Base-by-base conservation (phyloP, 1,284 basidiomycete genomes). In the Puccinia polysora region DNA sequence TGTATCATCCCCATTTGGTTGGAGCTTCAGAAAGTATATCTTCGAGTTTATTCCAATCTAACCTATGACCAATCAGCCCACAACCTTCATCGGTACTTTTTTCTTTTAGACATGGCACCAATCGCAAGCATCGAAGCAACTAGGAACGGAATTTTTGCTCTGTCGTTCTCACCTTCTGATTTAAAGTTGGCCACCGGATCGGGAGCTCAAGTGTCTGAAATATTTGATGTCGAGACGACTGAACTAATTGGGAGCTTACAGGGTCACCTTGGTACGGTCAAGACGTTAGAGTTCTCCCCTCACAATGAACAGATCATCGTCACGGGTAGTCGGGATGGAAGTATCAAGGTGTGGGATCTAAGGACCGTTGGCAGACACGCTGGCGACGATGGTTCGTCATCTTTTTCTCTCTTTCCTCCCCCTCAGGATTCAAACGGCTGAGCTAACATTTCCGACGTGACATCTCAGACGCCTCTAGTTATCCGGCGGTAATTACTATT, bases 311-410 rank as follows among this genome's bases (percentile, higher is more conserved):
- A 60, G 12, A 58, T 70, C 2, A 20, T 70, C 30, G 45, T 60
- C 40, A 70, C 67, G 0, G 67, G 67, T 25, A 47, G 40, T 50
- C 36, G 49, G 4, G 56, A 60, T 36, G 67, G 67, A 23, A 36
- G 40, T 47, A 70, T 70, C 56, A 70, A 70, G n/a, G 36, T 70
- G 23, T 70, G 67, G 67, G 67, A 70, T 52, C 45, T 60, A n/a
- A 47, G 56, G 38, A 50, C 52, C 32, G 34, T 59, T 50, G 67
- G 56, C 36, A 18, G 28, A 5, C 45, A 45, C 36, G 5, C 8
- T 15, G 45, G 38, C 45, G 52, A 60, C 12, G 45, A 59, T 49
- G 43, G 56, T 70, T 23, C 47, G 53, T 60, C 40, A 10, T 18
- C 34, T 30, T 15, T 15, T 2, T 43, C 45, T 49, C 36, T 38